Percentiles rank a stretch among this genome's conserved stretches.
Evolutionary conservation across 495 filamentous ascomycete species (phyloP).

Genomic region (Neurospora pannonica): DNA sequence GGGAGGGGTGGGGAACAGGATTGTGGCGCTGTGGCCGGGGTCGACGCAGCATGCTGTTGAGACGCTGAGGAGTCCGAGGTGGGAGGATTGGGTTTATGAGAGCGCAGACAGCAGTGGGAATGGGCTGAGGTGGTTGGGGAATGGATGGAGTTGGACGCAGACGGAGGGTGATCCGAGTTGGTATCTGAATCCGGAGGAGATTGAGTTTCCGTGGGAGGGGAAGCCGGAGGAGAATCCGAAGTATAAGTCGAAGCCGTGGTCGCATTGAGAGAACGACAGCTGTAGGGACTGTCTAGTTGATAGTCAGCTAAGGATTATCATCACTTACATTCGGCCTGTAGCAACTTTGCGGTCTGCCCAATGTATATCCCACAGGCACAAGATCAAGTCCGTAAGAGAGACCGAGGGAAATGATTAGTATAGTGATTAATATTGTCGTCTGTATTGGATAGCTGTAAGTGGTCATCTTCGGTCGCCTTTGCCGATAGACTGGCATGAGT

Average conservation of each 20-base stretch:
- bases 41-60: constrained; percentile 35
- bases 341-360: not conserved
- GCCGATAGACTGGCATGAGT: not conserved
- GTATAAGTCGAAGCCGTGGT: constrained; percentile 37
- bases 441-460: not conserved
- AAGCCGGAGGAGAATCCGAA: constrained; percentile 35
- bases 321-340: not conserved
- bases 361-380: not conserved
- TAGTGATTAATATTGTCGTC: not conserved
- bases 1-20: constrained; percentile 21
- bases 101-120: constrained; percentile 10
- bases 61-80: constrained; percentile 31
- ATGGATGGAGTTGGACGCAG: constrained; percentile 40
- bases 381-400: not conserved
- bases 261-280: constrained; percentile 23
- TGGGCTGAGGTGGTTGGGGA: constrained; percentile 38
- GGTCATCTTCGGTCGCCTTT: not conserved
- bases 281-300: not conserved
- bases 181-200: constrained; percentile 38
- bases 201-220: constrained; percentile 29
- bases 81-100: constrained; percentile 38
- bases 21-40: constrained; percentile 35
- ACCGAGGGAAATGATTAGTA: not conserved
- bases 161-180: constrained; percentile 36
- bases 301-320: not conserved